Evolutionary conservation across 805 yeast genomes (phyloP), one percentile per base, ranked within the genome.

Genomic region (Clavispora carvajalis): DNA sequence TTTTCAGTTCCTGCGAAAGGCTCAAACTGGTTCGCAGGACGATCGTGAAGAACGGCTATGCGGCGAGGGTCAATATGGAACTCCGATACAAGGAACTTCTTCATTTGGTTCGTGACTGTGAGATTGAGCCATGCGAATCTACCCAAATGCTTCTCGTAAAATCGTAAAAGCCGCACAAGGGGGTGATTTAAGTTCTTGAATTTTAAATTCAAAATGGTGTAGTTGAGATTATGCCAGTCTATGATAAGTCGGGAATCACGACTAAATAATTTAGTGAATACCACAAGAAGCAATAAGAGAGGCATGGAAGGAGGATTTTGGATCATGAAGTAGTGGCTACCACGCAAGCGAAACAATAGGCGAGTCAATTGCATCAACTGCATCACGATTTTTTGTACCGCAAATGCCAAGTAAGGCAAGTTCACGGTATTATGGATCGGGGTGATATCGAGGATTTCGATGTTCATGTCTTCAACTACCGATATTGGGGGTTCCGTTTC

Each of bases 191-290:
- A 57, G 40, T 71, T 71, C 4, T 71, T 55, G 49, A 79, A 77
- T 50, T 79, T 79, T 54, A 91, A 58, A 39, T 83, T 81, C 42
- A 93, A 62, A 21, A 93, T 86, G 1, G 95, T 77, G 60, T 77
- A 91, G 30, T 95, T 95, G 51, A 93, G 69, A 60, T 93, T 93
- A 62, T 93, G 99, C 99, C 99, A 93, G 62, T 93, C 99, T 36
- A 93, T 77, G 16, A 93, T 73, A 18, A 91, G 61, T 53, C 74
- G 72, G 4, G 90, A 69, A 2, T 79, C 71, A 10, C 77, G 73
- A 33, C 78, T 61, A 44, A 69, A 61, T 13, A 77, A 25, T 34
- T 65, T 60, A 42, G 76, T 74, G 55, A 76, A 79, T 1, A 81
- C 17, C 2, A 83, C 73, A 0, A 79, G 71, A 2, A 90, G 65